Evolutionary conservation across 2,329 filamentous ascomycete species (phyloP).

Genomic region (Colletotrichum paranaense): DNA sequence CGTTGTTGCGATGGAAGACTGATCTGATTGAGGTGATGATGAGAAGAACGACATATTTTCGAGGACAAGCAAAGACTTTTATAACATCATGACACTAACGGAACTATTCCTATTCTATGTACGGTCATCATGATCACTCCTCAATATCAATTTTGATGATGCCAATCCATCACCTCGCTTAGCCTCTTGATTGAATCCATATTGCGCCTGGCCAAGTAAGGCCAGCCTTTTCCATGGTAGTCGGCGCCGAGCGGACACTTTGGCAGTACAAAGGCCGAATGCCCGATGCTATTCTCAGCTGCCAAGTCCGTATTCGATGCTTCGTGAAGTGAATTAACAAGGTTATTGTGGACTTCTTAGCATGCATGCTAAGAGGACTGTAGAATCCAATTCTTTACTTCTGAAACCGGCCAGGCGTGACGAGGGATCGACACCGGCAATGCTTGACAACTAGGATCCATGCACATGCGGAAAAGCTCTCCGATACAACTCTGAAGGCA

Average conservation of each 20-base stretch:
- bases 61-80: neutral
- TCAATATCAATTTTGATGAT: neutral
- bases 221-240: neutral
- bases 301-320: neutral
- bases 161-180: no score
- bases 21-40: neutral
- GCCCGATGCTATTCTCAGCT: slow-evolving; percentile 4
- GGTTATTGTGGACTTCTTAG: neutral
- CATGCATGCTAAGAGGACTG: neutral
- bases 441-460: neutral
- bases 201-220: neutral
- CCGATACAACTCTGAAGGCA: neutral
- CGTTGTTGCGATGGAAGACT: slow-evolving; percentile 3
- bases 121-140: neutral
- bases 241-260: neutral
- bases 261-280: neutral
- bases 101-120: neutral
- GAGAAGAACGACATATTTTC: neutral
- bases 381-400: neutral
- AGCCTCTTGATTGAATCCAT: neutral
- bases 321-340: neutral
- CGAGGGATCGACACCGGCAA: neutral
- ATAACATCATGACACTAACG: neutral
- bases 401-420: neutral
- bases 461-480: neutral